Evolutionary conservation across 2,329 filamentous ascomycete species (phyloP).

Genomic region (Nigrospora oryzae): DNA sequence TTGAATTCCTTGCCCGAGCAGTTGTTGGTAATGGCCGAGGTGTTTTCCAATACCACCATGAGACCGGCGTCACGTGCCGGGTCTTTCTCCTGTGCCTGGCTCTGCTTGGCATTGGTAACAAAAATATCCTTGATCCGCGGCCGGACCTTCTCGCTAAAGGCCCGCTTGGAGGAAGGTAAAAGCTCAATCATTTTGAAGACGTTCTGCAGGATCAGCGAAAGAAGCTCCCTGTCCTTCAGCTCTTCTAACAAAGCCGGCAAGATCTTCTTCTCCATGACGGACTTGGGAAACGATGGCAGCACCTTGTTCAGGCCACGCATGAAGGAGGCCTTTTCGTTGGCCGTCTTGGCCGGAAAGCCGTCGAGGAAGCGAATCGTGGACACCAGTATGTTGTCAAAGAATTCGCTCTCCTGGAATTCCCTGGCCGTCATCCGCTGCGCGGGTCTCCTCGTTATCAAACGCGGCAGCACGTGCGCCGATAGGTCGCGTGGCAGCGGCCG

Average conservation of each 20-base stretch:
- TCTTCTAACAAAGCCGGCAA: constrained; percentile 85
- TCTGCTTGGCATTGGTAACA: constrained; percentile 47
- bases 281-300: constrained; percentile 83
- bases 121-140: constrained; percentile 80
- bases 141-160: constrained; percentile 80
- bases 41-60: constrained; percentile 84
- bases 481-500: constrained; percentile 75
- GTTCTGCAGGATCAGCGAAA: constrained; percentile 81
- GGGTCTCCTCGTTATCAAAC: constrained; percentile 78
- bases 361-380: constrained; percentile 95
- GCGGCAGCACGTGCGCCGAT: constrained; percentile 65
- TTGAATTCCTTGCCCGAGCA: constrained; percentile 90
- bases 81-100: constrained; percentile 63
- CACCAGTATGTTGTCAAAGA: constrained; percentile 94
- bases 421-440: constrained; percentile 79
- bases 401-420: constrained; percentile 91
- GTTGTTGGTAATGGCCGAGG: constrained; percentile 67
- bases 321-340: constrained; percentile 85
- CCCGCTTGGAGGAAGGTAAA: constrained; percentile 66
- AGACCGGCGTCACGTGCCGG: constrained; percentile 78
- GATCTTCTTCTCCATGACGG: constrained; percentile 91
- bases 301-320: constrained; percentile 83
- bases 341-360: constrained; percentile 81
- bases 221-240: constrained; percentile 81
- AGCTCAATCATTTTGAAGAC: constrained; percentile 82